Evolutionary conservation across 257 asterid species (phyloP), one percentile per base, ranked within the genome.

Genomic region (Solanum sitiens): DNA sequence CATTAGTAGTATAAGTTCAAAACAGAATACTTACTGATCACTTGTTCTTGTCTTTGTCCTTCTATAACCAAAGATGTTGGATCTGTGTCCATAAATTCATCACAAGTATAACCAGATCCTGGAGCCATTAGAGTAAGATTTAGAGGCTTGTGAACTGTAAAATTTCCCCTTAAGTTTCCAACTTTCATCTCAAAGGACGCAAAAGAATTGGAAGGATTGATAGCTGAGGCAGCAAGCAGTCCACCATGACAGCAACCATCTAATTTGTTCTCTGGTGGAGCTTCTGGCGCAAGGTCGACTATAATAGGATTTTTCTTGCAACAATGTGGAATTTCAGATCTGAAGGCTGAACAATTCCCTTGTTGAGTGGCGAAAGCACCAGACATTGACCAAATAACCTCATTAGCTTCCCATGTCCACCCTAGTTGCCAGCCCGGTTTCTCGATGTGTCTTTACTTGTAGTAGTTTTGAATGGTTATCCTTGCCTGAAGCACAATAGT

Each of bases 401-500:
- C 96, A 65, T 76, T 86, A 23, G 87, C 82, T 2, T 84, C 87
- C 98, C 98, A 95, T 35, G 68, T 85, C 98, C 98, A 95, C 79
- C 98, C 95, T 6, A 95, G 85, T 75, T 87, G 90, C 98, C 98
- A 95, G n/a, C 98, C 98, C 27, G 94, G 95, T 35, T 67, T 86
- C 84, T 92, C 95, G 3, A 94, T 90, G 30, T 95, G 95, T 14
- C 95, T 95, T 70, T 95, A 95, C 92, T 89, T 93, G 75, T 95
- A 89, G 88, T 91, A 90, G 87, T 95, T 95, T 89, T 92, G 97
- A 90, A 95, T 93, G 82, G 93, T 92, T 40, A 95, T 94, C 84
- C 91, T 91, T 20, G 95, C 95, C 98, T 95, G 67, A 67, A 32
- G 45, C 61, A 27, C 44, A 25, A 67, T 44, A 40, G 30, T 30